These are phyloP conservation scores for Tuber calosporum DNA, from an alignment of 495 filamentous ascomycete species.

Conservation along the genomic window DNA sequence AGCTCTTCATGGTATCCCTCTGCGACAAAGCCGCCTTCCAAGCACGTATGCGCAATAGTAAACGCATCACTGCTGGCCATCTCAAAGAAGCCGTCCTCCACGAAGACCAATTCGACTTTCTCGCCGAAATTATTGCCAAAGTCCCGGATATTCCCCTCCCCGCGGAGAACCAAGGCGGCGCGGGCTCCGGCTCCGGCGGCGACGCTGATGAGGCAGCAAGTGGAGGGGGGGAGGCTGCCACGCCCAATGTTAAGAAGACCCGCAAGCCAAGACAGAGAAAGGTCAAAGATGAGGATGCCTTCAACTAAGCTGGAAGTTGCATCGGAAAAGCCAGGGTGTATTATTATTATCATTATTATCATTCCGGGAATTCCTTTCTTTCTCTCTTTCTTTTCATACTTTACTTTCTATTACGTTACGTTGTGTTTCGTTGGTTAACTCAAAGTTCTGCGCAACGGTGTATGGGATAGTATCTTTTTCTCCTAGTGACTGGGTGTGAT, in stretches of 20 bases:
- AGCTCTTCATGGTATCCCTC: constrained; percentile 93
- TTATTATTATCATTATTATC: constrained; percentile 16
- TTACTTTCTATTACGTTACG: constrained; percentile 1
- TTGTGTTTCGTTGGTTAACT: neutral
- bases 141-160: constrained; percentile 61
- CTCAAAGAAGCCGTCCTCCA: constrained; percentile 79
- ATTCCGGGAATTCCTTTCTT: constrained; percentile 6
- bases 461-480: constrained; percentile 2
- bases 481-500: constrained; percentile 1
- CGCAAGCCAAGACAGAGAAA: constrained; percentile 39
- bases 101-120: constrained; percentile 86
- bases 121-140: constrained; percentile 81
- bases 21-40: constrained; percentile 79
- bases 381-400: constrained; percentile 1
- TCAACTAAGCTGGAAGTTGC: constrained; percentile 7
- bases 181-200: constrained; percentile 11
- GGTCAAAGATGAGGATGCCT: constrained; percentile 30
- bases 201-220: constrained; percentile 27
- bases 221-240: constrained; percentile 23
- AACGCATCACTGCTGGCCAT: constrained; percentile 82
- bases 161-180: constrained; percentile 6
- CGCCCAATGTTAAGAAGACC: constrained; percentile 25
- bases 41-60: constrained; percentile 71
- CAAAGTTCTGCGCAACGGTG: neutral
- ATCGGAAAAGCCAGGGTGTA: constrained; percentile 13